Base-by-base conservation (phyloP, 257 asterid species). In the Penstemon newberryi region DNA sequence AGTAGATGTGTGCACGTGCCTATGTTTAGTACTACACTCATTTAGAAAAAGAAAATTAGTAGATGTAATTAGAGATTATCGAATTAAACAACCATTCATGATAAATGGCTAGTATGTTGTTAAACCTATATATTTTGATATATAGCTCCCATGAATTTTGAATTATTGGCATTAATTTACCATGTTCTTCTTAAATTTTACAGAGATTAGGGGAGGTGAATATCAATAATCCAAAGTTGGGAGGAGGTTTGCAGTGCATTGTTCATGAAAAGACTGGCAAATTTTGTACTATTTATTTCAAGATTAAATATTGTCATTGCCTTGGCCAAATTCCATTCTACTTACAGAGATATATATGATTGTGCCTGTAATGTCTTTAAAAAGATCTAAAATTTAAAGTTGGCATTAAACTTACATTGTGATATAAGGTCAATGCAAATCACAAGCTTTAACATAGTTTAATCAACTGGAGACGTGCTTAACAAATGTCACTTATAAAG, bases 1-100 rank as follows among this genome's bases (percentile, higher is more conserved):
- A 64, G 56, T 18, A 70, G 70, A 56, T 64, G 45, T 63, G 39
- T 55, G 77, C 89, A 86, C 83, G 84, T 86, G 89, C 46, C 81
- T 19, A 4, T 73, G 80, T 77, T 60, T 42, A 60, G 11, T 60
- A 12, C 57, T 15, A 66, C 62, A 40, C 58, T 66, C 58, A 7
- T 55, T 44, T 49, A 49, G 11, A 4, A 11, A 25, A 49, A 45
- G 45, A 13, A 11, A 4, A 47, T 66, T 40, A 15, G 36, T 13
- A 46, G 43, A 60, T 44, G 55, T 37, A 8, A 6, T 56, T 47
- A 8, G 5, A 57, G 46, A 68, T 57, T 37, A 15, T n/a, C 45
- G 4, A 38, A 38, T 19, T 52, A 43, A 59, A 71, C 46, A 46
- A 47, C 46, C 42, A 42, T 18, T 66, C 64, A 39, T 73, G 40